These are phyloP conservation scores for Botryotinia convoluta DNA, from an alignment of 2,329 filamentous ascomycete species.

Conservation along the genomic window DNA sequence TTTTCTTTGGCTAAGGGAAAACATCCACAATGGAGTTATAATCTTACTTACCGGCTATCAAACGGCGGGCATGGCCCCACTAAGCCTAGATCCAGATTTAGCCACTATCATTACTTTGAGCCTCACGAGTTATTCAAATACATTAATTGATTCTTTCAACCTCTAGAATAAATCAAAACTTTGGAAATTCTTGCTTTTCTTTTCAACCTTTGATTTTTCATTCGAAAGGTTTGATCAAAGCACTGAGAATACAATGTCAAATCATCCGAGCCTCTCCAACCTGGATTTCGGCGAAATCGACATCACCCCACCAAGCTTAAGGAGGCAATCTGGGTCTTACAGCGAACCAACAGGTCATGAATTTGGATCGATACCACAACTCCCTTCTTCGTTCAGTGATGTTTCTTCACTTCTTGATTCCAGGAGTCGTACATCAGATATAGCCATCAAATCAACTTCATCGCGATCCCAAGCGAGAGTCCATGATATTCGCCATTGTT, in stretches of 20 bases:
- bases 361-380: background rate
- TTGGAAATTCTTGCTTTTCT: too few species aligned
- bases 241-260: background rate
- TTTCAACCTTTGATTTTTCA: background rate
- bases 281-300: background rate
- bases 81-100: too few species aligned
- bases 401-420: background rate
- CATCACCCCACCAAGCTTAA: background rate
- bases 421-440: background rate
- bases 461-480: background rate
- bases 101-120: too few species aligned
- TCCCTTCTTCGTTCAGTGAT: background rate
- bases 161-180: too few species aligned
- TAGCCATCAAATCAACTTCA: background rate
- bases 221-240: background rate
- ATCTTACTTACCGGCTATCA: too few species aligned
- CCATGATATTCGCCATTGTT: background rate
- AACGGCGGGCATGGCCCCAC: too few species aligned
- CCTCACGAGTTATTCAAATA: too few species aligned
- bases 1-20: too few species aligned
- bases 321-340: background rate
- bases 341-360: background rate
- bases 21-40: too few species aligned
- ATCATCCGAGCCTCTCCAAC: background rate
- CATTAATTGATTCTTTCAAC: too few species aligned